A percentile compares a stretch with the other conserved stretches of the same genome.
Conservation (phyloP, 73 alveolate genomes). For the Symbiodinium natans region DNA sequence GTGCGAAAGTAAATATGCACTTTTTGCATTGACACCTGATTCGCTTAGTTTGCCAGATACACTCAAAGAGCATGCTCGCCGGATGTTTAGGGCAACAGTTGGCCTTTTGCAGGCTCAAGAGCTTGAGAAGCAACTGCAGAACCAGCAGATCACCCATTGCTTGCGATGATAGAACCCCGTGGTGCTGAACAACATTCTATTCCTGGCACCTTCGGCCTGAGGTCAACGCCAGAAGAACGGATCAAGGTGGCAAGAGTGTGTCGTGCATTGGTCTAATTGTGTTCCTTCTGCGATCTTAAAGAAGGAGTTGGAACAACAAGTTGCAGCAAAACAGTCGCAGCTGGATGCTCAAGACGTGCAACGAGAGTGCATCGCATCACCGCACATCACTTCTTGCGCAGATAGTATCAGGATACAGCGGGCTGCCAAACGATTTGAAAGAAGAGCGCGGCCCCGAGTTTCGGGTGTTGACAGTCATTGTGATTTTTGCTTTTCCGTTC, state of each 20-base stretch:
- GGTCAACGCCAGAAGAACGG: constrained; percentile 4
- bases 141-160: neutral
- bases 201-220: neutral
- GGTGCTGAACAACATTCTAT: too few species aligned
- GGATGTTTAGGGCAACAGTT: too few species aligned
- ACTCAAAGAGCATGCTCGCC: too few species aligned
- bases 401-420: neutral
- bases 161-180: neutral
- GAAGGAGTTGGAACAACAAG: neutral
- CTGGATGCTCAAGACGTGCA: neutral
- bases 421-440: neutral
- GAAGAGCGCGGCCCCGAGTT: neutral
- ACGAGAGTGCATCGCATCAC: too few species aligned
- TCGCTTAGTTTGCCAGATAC: too few species aligned
- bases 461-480: neutral
- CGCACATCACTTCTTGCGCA: too few species aligned
- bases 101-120: neutral
- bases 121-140: neutral
- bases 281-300: neutral
- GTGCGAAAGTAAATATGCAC: too few species aligned
- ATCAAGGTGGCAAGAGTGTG: neutral
- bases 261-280: neutral
- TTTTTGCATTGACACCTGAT: too few species aligned
- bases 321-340: neutral
- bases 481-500: neutral